Percentiles rank a stretch among this genome's conserved stretches.
Conservation (phyloP, 2,329 filamentous ascomycete species). For the Trichoderma brevicompactum region DNA sequence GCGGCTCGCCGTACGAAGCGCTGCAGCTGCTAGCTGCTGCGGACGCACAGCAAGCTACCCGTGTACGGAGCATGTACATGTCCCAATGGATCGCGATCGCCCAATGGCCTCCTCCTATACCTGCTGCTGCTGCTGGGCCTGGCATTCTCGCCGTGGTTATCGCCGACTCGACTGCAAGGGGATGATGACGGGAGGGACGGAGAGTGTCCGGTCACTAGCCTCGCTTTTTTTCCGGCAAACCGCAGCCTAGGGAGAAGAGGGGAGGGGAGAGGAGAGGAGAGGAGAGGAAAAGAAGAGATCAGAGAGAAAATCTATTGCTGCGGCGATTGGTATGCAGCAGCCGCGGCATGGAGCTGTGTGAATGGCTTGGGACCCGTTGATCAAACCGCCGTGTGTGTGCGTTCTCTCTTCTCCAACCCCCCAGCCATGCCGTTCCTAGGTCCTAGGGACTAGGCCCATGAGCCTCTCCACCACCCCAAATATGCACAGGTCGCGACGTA, state of each 20-base stretch:
- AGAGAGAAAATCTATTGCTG: not conserved
- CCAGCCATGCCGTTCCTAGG: constrained; percentile 10
- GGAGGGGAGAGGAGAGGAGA: not conserved
- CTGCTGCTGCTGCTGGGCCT: not conserved
- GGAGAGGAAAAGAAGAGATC: not conserved
- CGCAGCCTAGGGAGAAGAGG: not conserved
- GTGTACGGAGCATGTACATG: not conserved
- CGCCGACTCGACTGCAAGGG: constrained; percentile 22
- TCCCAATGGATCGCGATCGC: constrained; percentile 23
- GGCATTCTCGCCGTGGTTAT: constrained; percentile 15
- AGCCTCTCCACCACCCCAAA: constrained; percentile 28
- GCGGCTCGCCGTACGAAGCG: constrained; percentile 17
- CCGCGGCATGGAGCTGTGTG: not conserved
- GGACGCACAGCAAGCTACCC: not conserved
- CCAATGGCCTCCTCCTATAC: constrained; percentile 12
- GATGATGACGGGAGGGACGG: constrained; percentile 2
- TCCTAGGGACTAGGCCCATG: constrained; percentile 15
- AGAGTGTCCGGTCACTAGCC: constrained; percentile 1
- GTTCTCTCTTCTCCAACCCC: not conserved
- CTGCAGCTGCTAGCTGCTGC: not conserved
- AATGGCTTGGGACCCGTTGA: constrained; percentile 20
- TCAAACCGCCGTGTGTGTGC: constrained; percentile 28
- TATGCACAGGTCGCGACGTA: constrained; percentile 15
- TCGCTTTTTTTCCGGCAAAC: not conserved
- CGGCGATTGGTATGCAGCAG: not conserved